Conservation (phyloP, 148 eudicot species). For the Heliosperma pusillum region DNA sequence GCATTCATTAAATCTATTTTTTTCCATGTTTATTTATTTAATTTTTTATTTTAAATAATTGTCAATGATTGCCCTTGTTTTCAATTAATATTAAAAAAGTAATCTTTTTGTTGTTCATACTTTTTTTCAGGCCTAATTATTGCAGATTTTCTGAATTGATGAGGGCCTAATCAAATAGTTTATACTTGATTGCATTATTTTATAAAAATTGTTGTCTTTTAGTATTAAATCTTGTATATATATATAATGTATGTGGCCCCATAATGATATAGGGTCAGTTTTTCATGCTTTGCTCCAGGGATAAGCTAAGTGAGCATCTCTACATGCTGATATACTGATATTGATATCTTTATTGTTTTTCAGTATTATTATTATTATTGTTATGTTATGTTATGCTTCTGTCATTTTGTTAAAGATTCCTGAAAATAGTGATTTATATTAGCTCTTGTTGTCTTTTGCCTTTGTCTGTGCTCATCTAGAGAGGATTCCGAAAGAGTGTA, state of each 20-base stretch:
- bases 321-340: background rate
- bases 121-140: conserved; percentile 24
- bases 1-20: too few species aligned
- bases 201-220: background rate
- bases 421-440: background rate
- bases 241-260: conserved; percentile 14
- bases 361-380: background rate
- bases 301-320: conserved; percentile 17
- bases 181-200: conserved; percentile 24
- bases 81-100: too few species aligned
- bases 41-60: too few species aligned
- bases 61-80: too few species aligned
- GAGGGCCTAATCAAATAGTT: conserved; percentile 19
- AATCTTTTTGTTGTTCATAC: background rate
- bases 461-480: background rate
- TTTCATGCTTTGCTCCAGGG: background rate
- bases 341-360: background rate
- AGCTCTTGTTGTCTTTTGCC: background rate
- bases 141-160: conserved; percentile 13
- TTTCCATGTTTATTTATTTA: too few species aligned
- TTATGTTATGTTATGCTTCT: too few species aligned
- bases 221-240: background rate
- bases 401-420: background rate
- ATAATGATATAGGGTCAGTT: conserved; percentile 11
- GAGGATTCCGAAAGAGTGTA: background rate